Percentiles rank a stretch among this genome's conserved stretches.
Evolutionary conservation across 1,139 yeast species (phyloP).

Genomic region (Debaryomyces coudertii): DNA sequence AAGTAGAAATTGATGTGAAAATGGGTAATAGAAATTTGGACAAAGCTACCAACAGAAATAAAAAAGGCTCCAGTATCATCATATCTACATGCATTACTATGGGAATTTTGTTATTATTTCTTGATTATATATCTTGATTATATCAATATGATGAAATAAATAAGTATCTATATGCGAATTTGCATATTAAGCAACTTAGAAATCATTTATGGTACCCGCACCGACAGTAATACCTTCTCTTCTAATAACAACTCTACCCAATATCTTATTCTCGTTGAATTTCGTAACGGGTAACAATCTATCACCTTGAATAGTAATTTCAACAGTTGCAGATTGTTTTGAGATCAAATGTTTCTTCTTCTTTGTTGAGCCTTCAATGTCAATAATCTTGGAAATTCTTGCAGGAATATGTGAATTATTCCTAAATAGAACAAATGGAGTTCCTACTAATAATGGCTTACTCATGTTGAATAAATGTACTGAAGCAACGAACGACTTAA

Average conservation of each 20-base stretch:
- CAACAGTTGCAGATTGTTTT: conserved; percentile 72
- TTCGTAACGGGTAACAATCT: conserved; percentile 64
- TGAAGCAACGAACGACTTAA: conserved; percentile 55
- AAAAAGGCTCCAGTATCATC: conserved; percentile 69
- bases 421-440: conserved; percentile 80
- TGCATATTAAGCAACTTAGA: conserved; percentile 5
- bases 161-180: background rate
- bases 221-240: conserved; percentile 87
- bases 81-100: conserved; percentile 61
- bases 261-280: conserved; percentile 58
- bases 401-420: conserved; percentile 82
- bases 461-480: conserved; percentile 69
- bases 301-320: conserved; percentile 59
- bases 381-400: conserved; percentile 59
- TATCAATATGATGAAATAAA: background rate
- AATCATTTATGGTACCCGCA: conserved; percentile 65
- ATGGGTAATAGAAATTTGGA: conserved; percentile 75
- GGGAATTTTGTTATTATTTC: conserved; percentile 62
- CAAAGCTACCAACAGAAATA: conserved; percentile 71
- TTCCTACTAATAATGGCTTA: conserved; percentile 79
- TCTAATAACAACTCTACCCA: conserved; percentile 84
- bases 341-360: conserved; percentile 74
- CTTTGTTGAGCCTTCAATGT: conserved; percentile 42
- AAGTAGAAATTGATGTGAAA: conserved; percentile 66
- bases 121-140: conserved; percentile 57